phyloP scores from a whole-genome alignment of 768 basidiomycete species.

The Serendipita sp. region DNA sequence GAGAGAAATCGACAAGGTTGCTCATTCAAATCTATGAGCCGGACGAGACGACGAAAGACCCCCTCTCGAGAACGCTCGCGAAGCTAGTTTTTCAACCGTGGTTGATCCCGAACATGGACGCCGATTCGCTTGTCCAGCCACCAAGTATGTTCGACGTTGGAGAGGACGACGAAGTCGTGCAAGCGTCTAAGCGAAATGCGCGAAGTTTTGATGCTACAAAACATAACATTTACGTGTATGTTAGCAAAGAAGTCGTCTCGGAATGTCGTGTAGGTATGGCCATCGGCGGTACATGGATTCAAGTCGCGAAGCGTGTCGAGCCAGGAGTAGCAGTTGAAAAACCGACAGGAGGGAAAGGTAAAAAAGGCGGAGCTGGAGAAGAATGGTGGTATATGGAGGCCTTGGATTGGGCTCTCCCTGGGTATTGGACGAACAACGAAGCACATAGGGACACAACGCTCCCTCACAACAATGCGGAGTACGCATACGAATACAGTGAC shows the following conservation, averaged over 20 bases:
- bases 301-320: conserved; percentile 30
- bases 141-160: conserved; percentile 18
- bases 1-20: conserved; percentile 48
- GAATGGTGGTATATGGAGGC: conserved; percentile 1
- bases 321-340: conserved; percentile 1
- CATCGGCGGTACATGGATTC: conserved; percentile 50
- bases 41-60: conserved; percentile 15
- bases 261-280: conserved; percentile 39
- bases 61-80: conserved; percentile 21
- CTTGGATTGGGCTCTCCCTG: not conserved
- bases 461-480: not conserved
- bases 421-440: not conserved
- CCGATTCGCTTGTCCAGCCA: conserved; percentile 22
- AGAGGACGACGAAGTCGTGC: conserved; percentile 3
- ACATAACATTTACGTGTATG: conserved; percentile 44
- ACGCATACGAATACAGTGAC: not conserved
- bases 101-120: conserved; percentile 23
- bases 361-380: conserved; percentile 14
- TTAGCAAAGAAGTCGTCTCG: conserved; percentile 30
- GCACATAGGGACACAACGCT: not conserved
- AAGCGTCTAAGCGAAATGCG: conserved; percentile 13
- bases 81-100: conserved; percentile 42
- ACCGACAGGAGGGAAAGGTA: conserved; percentile 5
- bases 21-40: conserved; percentile 32
- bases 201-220: conserved; percentile 31